Evolutionary conservation across 768 basidiomycete species (phyloP).

Genomic region (Trametes coccinea): DNA sequence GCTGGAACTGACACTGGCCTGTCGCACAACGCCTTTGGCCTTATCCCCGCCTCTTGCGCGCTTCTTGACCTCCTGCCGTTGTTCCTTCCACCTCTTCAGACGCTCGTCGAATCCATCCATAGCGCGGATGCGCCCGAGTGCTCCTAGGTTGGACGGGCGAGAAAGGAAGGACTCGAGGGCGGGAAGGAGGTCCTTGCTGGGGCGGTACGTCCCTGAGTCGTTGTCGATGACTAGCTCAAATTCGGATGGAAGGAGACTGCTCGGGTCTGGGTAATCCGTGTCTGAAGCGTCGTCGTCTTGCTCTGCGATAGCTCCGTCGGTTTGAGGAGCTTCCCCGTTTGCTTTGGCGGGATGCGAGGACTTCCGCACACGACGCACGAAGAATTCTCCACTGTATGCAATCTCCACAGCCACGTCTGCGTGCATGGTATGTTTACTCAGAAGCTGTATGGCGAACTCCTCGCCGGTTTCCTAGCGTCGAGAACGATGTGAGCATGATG

Average conservation of each 20-base stretch:
- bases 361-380: slow-evolving; percentile 32
- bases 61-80: slow-evolving; percentile 34
- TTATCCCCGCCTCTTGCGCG: slow-evolving; percentile 17
- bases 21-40: slow-evolving; percentile 7
- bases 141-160: slow-evolving; percentile 36
- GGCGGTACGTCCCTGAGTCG: slow-evolving; percentile 49
- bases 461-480: slow-evolving; percentile 41
- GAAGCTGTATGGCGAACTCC: slow-evolving; percentile 43
- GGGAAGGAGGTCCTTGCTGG: slow-evolving; percentile 40
- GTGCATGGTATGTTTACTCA: slow-evolving; percentile 51
- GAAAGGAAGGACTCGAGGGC: slow-evolving; percentile 39
- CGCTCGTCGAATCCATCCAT: slow-evolving; percentile 42
- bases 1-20: slow-evolving; percentile 17
- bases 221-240: slow-evolving; percentile 52
- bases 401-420: slow-evolving; percentile 44
- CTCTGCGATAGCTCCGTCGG: not conserved
- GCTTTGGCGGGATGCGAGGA: not conserved
- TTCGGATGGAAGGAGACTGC: slow-evolving; percentile 17
- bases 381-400: slow-evolving; percentile 46
- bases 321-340: slow-evolving; percentile 4
- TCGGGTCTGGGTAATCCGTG: slow-evolving; percentile 31
- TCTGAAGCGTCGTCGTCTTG: not conserved
- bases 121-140: slow-evolving; percentile 37
- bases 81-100: slow-evolving; percentile 37
- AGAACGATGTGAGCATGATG: not conserved